Evolutionary conservation across 2,329 filamentous ascomycete genomes (phyloP), one percentile per base, ranked within the genome.

Genomic region (Ceratocystis eucalypticola): DNA sequence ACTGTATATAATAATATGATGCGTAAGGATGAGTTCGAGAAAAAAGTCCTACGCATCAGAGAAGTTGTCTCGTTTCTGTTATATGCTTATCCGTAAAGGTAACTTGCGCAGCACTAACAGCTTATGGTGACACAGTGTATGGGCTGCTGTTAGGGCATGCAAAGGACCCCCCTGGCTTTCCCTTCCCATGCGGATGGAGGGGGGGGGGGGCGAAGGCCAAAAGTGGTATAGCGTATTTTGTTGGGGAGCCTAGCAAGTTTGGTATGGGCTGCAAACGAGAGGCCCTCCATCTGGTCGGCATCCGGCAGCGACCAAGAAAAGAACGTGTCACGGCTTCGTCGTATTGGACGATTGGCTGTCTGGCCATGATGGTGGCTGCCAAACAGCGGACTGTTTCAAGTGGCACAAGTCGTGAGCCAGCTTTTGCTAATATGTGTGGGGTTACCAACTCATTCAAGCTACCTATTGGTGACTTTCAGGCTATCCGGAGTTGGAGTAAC

Each of bases 91-190:
- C 25, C 55, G 55, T n/a, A 10, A 57, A 17, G 5, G 17, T 5
- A 57, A 59, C 55, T 37, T 59, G 55, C 55, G 15, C 55, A 59
- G 30, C 55, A 59, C 55, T 59, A 59, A 59, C 55, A 59, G 55
- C 28, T 4, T 37, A n/a, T 12, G 4, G 55, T 59, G n/a, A 5
- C 3, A 10, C 8, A 37, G 15, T n/a, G 15, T 59, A 59, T 59
- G 55, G 25, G 28, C 30, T 8, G 55, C 20, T 59, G 55, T 59
- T 59, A 59, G 33, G 55, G 55, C 28, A 59, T 4, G 30, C n/a
- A 7, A n/a, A 37, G 30, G 17, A 37, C 55, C 55, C 28, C 53
- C 53, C 33, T 28, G 55, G 12, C 37, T 41, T 41, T 41, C 30
- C 37, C 28, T 20, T n/a, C 4, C 55, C 55, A 30, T 59, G 28